phyloP scores from a whole-genome alignment of 768 basidiomycete species.

The Crucibulum laeve region DNA sequence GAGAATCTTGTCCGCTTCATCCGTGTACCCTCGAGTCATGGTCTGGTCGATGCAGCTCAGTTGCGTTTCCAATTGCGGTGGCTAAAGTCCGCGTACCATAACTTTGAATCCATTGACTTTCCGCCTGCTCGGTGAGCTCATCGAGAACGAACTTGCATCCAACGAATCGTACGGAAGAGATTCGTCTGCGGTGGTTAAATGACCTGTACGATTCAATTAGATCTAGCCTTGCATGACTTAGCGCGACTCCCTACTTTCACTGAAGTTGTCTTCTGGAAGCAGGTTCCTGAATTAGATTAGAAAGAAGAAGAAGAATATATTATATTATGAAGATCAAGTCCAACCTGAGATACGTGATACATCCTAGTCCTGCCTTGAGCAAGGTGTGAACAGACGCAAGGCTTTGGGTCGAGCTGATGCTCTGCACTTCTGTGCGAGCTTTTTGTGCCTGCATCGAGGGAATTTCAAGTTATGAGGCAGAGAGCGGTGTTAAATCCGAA shows the following conservation, averaged over 20 bases:
- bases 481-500: too few species aligned
- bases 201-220: conserved; percentile 29
- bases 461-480: too few species aligned
- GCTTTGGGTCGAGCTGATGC: conserved; percentile 56
- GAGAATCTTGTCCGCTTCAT: conserved; percentile 77
- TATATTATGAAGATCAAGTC: conserved; percentile 5
- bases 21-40: conserved; percentile 72
- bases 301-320: conserved; percentile 1
- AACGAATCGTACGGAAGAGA: conserved; percentile 24
- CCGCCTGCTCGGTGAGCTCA: conserved; percentile 22
- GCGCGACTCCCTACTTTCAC: conserved; percentile 41
- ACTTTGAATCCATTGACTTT: conserved; percentile 66
- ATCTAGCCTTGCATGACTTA: conserved; percentile 4
- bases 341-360: conserved; percentile 74
- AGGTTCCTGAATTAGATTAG: conserved; percentile 47
- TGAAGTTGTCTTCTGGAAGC: conserved; percentile 77
- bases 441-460: conserved; percentile 28
- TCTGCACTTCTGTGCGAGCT: conserved; percentile 30
- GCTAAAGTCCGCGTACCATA: conserved; percentile 34
- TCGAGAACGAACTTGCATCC: conserved; percentile 32
- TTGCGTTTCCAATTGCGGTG: not conserved
- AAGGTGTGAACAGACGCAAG: conserved; percentile 69
- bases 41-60: conserved; percentile 24
- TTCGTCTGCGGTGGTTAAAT: conserved; percentile 50
- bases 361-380: conserved; percentile 67